These are phyloP conservation scores for Avena insularis DNA, from an alignment of 176 grass and related monocot species.

Conservation along the genomic window DNA sequence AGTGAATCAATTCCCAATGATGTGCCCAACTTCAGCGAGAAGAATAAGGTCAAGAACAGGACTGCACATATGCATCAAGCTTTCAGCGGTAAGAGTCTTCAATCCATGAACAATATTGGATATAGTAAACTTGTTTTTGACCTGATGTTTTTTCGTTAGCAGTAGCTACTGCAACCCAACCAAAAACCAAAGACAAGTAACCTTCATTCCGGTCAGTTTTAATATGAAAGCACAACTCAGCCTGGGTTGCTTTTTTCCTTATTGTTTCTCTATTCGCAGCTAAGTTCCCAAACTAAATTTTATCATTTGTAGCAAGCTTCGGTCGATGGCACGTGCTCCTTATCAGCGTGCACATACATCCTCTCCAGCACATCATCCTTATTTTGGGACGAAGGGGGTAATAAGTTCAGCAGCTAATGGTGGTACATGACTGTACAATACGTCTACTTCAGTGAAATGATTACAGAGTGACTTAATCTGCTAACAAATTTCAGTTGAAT, in stretches of 20 bases:
- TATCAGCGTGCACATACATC: conserved; percentile 71
- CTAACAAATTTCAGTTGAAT: background rate
- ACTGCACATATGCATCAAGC: conserved; percentile 50
- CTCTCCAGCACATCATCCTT: conserved; percentile 54
- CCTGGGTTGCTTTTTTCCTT: background rate
- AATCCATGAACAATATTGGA: background rate
- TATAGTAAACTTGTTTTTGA: conserved; percentile 24
- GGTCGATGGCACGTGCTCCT: conserved; percentile 53
- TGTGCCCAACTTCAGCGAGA: conserved; percentile 69
- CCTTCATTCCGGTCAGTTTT: conserved; percentile 74
- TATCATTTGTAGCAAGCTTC: conserved; percentile 65
- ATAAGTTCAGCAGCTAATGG: background rate
- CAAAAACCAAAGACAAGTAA: conserved; percentile 59
- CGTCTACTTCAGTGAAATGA: background rate
- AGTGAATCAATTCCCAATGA: conserved; percentile 67
- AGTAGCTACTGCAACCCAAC: conserved; percentile 34
- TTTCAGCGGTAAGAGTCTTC: conserved; percentile 54
- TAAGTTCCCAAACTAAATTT: background rate
- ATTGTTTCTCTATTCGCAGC: background rate
- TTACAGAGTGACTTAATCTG: background rate
- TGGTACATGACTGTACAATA: background rate
- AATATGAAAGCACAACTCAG: background rate
- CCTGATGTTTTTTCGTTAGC: background rate
- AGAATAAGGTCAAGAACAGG: conserved; percentile 55
- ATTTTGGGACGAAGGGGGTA: background rate